A percentile compares a stretch with the other conserved stretches of the same genome.
phyloP scores from a whole-genome alignment of 495 filamentous ascomycete species.

The Xeromyces bisporus region DNA sequence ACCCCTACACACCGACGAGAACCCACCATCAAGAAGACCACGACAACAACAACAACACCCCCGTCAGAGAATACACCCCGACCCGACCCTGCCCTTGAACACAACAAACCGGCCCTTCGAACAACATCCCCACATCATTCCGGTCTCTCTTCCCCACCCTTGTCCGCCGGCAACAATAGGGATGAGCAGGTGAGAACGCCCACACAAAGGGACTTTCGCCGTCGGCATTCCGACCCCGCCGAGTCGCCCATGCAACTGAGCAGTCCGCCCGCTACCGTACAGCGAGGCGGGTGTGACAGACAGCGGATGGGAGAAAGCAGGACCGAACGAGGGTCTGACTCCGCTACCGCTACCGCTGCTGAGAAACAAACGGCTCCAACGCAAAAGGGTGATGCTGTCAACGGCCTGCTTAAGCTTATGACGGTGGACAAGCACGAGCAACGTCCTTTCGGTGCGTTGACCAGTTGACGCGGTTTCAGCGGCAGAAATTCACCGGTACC shows the following conservation, averaged over 20 bases:
- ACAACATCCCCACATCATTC: constrained; percentile 4
- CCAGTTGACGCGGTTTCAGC: no score
- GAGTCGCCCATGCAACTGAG: constrained; percentile 24
- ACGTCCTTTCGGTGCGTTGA: no score
- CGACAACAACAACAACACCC: constrained; percentile 10
- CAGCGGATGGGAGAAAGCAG: constrained; percentile 5
- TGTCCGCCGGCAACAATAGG: constrained; percentile 2
- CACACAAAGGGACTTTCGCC: constrained; percentile 10
- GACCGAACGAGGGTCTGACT: constrained; percentile 1
- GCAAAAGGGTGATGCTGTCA: constrained; percentile 24
- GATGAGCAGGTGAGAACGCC: constrained; percentile 13
- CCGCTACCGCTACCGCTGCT: constrained; percentile 3
- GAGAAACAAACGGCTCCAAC: constrained; percentile 11
- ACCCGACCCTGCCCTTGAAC: constrained; percentile 8
- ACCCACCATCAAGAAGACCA: constrained; percentile 6
- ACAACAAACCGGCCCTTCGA: constrained; percentile 9
- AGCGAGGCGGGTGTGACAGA: constrained; percentile 5
- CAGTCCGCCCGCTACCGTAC: constrained; percentile 18
- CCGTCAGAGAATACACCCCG: constrained; percentile 9
- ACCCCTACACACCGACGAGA: constrained; percentile 6
- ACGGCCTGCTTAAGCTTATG: constrained; percentile 27
- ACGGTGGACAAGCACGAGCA: constrained; percentile 8
- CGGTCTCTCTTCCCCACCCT: constrained; percentile 6
- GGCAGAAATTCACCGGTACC: no score
- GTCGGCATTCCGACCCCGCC: constrained; percentile 3